These are phyloP conservation scores for Cytidiella melzeri DNA, from an alignment of 768 basidiomycete genomes.

Conservation along the genomic window DNA sequence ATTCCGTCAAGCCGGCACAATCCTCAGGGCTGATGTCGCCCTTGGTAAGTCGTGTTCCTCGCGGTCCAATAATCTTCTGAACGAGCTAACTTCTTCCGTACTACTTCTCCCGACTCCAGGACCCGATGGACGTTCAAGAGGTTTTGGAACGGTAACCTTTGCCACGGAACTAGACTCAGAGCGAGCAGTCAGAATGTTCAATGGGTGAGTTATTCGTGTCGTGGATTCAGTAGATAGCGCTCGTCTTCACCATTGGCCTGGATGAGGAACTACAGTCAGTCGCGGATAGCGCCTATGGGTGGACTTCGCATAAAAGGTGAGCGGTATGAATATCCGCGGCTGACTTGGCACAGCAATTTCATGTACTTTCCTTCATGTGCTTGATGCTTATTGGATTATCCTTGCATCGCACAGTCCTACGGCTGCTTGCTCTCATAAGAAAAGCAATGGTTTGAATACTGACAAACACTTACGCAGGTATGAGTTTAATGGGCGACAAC, in stretches of 20 bases:
- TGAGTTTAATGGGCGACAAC: conserved; percentile 79
- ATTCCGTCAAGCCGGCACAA: conserved; percentile 85
- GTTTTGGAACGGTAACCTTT: conserved; percentile 90
- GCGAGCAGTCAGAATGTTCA: conserved; percentile 79
- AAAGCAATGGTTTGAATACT: conserved; percentile 5
- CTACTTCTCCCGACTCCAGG: conserved; percentile 6
- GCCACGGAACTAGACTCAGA: conserved; percentile 80
- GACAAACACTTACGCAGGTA: conserved; percentile 40
- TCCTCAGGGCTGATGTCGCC: conserved; percentile 87
- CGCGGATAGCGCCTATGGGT: neutral
- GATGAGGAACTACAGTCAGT: neutral
- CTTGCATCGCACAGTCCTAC: neutral
- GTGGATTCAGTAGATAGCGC: neutral
- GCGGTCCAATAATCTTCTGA: neutral
- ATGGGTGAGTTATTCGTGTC: conserved; percentile 56
- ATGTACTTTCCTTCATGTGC: neutral
- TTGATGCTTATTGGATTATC: neutral
- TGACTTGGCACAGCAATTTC: neutral
- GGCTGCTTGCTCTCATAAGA: neutral
- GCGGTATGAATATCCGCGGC: neutral
- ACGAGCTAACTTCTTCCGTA: neutral
- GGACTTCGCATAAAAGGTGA: neutral
- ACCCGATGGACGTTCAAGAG: conserved; percentile 81
- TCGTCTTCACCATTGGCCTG: neutral
- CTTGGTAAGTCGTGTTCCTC: conserved; percentile 55